Evolutionary conservation across 2,329 filamentous ascomycete species (phyloP), one percentile per base, ranked within the genome.

Genomic region (Beauveria pseudobassiana): DNA sequence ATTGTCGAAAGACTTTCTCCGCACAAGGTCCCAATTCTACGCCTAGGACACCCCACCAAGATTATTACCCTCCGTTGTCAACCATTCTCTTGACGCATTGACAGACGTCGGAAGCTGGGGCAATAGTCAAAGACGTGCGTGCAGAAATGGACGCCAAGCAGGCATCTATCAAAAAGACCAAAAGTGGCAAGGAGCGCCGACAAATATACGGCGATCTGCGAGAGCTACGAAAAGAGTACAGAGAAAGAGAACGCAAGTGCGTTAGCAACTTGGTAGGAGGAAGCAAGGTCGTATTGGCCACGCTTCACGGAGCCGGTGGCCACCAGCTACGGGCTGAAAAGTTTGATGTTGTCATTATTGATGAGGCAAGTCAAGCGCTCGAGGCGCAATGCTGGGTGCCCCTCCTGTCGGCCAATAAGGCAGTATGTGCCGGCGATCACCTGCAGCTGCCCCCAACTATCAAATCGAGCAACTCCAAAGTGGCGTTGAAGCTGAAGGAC

Each of bases 371-470:
- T 72, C 95, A 99, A 73, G 95, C 95, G 2, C 80, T 98, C 10
- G 95, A 99, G 75, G 93, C 95, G 0, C 93, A 98, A 74, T 97
- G 93, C 76, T 99, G 95, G 95, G 93, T 98, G 57, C 87, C 95
- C 12, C 76, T 99, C 52, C 76, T 97, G 20, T 82, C 85, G 46
- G 91, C 91, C 0, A 85, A 80, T 66, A 98, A 97, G 77, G 87
- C 91, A 9, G 87, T 99, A 9, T 87, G 96, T 65, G 95, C 95
- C 1, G 95, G 95, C 53, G 95, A 99, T 71, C 95, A 98, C 73
- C 77, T 98, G 59, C 95, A 99, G 75, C 78, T 99, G 59, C 93
- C 93, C 22, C 95, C 95, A 16, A 98, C 93, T 0, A 92, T 99
- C 74, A 98, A 97, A 75, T 93, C 89, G 2, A 76, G 85, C 10